These are phyloP conservation scores for Entonaema liquescens DNA, from an alignment of 495 filamentous ascomycete genomes.

Conservation along the genomic window DNA sequence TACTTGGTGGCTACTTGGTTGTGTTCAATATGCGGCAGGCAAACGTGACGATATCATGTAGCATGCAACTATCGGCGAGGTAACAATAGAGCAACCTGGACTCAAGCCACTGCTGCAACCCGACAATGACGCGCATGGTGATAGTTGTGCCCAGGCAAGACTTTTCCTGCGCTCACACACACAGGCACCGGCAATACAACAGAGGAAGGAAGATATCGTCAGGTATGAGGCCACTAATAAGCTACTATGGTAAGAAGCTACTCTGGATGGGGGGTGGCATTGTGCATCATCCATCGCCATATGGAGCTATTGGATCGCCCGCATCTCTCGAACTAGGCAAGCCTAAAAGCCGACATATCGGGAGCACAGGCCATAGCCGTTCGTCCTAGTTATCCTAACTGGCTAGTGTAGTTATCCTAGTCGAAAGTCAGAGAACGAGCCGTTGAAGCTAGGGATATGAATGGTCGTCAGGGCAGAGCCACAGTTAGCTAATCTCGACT, in stretches of 20 bases:
- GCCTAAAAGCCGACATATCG: conserved; percentile 8
- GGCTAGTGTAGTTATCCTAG: conserved; percentile 1
- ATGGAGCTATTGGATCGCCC: conserved; percentile 4
- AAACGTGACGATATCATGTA: conserved; percentile 9
- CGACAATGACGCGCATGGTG: conserved; percentile 13
- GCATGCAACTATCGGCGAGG: conserved; percentile 21
- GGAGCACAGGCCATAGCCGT: conserved; percentile 10
- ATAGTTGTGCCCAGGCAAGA: conserved; percentile 17
- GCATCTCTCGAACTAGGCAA: conserved; percentile 7
- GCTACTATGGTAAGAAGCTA: not conserved
- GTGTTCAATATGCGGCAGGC: not conserved
- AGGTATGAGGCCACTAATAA: conserved; percentile 12
- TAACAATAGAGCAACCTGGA: conserved; percentile 38
- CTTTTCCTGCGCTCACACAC: conserved; percentile 22
- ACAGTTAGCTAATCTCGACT: conserved; percentile 18
- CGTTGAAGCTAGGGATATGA: conserved; percentile 20
- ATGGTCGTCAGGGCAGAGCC: conserved; percentile 29
- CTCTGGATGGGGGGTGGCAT: conserved; percentile 4
- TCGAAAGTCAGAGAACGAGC: conserved; percentile 5
- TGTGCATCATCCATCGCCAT: conserved; percentile 1
- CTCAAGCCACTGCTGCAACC: conserved; percentile 38
- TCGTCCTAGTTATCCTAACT: not conserved
- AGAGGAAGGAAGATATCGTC: conserved; percentile 3
- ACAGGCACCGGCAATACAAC: conserved; percentile 1
- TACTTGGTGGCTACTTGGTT: not conserved